Conservation (phyloP, 1,284 basidiomycete genomes). For the Leccinum fuscescens region DNA sequence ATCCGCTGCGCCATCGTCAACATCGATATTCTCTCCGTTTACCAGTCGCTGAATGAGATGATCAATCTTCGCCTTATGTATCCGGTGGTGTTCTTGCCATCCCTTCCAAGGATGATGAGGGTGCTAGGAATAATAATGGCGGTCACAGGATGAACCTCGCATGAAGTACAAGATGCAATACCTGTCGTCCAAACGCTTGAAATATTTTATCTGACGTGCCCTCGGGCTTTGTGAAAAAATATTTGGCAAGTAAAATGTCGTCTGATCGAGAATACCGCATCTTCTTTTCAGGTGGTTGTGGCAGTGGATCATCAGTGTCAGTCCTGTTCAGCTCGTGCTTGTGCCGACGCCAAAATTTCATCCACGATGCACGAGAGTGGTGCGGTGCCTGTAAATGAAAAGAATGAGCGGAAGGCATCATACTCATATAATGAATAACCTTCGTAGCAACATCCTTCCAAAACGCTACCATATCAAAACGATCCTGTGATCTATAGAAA, state of each 20-base stretch:
- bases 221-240: constrained; percentile 65
- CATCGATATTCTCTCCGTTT: constrained; percentile 55
- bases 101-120: constrained; percentile 87
- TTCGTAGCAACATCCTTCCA: constrained; percentile 82
- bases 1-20: constrained; percentile 29
- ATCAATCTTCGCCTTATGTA: constrained; percentile 81
- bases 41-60: constrained; percentile 62
- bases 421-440: constrained; percentile 34
- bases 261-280: constrained; percentile 76
- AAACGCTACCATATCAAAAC: constrained; percentile 76
- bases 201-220: constrained; percentile 80
- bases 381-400: constrained; percentile 61
- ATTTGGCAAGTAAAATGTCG: constrained; percentile 71
- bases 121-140: constrained; percentile 45
- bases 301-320: constrained; percentile 64
- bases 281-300: constrained; percentile 75
- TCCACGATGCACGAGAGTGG: constrained; percentile 84
- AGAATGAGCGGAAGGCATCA: background rate
- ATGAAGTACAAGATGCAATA: constrained; percentile 33
- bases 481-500: constrained; percentile 52
- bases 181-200: constrained; percentile 67
- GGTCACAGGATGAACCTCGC: background rate
- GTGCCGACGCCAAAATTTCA: constrained; percentile 84
- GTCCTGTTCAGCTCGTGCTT: constrained; percentile 72
- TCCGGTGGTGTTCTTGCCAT: constrained; percentile 84